Base-by-base conservation (phyloP, 139 green algal genomes). In the Chlorokybus atmophyticus region DNA sequence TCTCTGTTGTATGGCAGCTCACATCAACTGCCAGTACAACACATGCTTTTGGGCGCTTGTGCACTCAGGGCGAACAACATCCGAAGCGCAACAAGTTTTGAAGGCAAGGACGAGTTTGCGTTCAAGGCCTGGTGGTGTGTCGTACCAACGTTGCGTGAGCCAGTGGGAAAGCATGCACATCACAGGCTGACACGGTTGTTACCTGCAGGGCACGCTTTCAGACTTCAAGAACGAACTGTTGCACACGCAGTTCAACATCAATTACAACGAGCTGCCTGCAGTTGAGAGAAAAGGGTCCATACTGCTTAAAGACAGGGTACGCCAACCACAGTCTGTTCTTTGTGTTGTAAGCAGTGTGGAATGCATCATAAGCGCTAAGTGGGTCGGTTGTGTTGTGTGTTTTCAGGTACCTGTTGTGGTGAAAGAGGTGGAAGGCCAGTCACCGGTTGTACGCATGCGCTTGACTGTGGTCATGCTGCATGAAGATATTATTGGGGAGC, bases 11-110 rank as follows among this genome's bases (percentile, higher is more conserved):
- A 3, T 8, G 14, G 29, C 60, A 68, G 60, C 80, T 4, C 87
- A 95, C 67, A 82, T 95, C 59, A 95, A 95, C 71, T 94, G 87
- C 70, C 85, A 95, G 80, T 96, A 96, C 71, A 96, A 96, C 73
- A 94, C 88, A 14, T 87, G 75, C 62, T 96, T 88, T 70, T 96
- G 87, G 88, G 72, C 66, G 10, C 73, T 96, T 4, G 80, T 95
- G 4, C 70, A 83, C 52, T 62, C 75, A 14, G 25, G 82, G 83
- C 19, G 68, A 27, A 80, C 55, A 0, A 62, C 67, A 10, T 29
- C 60, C n/a, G 58, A 71, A 30, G 56, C 63, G 4, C 63, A 71
- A 27, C 26, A 25, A 2, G 40, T 7, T 2, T 44, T 71, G 19
- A 71, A 71, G 56, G 61, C 62, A 29, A n/a, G 26, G 29, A n/a